phyloP scores from a whole-genome alignment of 495 filamentous ascomycete genomes.

The Neurospora discreta region DNA sequence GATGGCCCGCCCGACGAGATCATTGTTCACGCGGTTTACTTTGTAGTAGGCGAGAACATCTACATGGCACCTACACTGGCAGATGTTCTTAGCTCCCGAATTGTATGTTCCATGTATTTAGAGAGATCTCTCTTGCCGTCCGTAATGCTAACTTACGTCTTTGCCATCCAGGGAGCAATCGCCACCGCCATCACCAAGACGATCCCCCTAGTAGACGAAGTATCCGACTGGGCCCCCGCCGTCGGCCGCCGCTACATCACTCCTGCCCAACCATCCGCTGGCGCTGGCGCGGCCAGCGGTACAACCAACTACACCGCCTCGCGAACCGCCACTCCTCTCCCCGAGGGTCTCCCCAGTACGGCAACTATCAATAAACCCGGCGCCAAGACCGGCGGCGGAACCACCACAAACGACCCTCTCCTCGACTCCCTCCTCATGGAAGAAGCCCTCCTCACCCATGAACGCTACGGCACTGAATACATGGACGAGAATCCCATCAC shows the following conservation, averaged over 20 bases:
- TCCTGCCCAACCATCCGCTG: slow-evolving; percentile 30
- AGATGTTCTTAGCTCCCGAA: slow-evolving; percentile 62
- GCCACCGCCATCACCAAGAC: slow-evolving; percentile 60
- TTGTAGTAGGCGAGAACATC: slow-evolving; percentile 71
- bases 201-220: slow-evolving; percentile 39
- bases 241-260: slow-evolving; percentile 59
- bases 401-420: slow-evolving; percentile 18
- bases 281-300: slow-evolving; percentile 6
- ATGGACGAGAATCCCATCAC: slow-evolving; percentile 87
- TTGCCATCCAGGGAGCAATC: slow-evolving; percentile 34
- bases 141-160: background rate
- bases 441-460: slow-evolving; percentile 54
- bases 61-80: slow-evolving; percentile 80
- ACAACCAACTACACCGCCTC: slow-evolving; percentile 25
- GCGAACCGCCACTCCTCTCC: background rate
- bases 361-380: slow-evolving; percentile 53
- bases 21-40: slow-evolving; percentile 65
- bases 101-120: slow-evolving; percentile 40
- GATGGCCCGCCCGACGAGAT: slow-evolving; percentile 51
- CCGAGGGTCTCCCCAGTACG: slow-evolving; percentile 36
- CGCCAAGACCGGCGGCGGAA: slow-evolving; percentile 11
- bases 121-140: background rate
- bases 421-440: slow-evolving; percentile 47
- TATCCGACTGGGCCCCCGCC: slow-evolving; percentile 63
- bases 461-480: slow-evolving; percentile 62